A percentile compares a stretch with the other conserved stretches of the same genome.
Conservation (phyloP, 2,329 filamentous ascomycete species). For the Monosporascus sp. region DNA sequence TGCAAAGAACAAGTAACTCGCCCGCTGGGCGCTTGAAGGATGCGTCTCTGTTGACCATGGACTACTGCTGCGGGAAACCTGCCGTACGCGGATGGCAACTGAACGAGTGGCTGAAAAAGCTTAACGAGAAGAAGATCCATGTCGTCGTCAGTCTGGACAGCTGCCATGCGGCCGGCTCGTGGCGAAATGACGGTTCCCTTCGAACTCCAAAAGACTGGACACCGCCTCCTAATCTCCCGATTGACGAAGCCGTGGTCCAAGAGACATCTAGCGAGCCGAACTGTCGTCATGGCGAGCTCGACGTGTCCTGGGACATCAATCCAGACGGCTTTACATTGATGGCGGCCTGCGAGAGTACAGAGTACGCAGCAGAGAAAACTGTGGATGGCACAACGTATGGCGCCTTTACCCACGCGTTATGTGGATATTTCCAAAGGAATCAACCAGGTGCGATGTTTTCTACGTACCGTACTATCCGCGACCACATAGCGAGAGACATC, state of each 20-base stretch:
- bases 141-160: slow-evolving; percentile 1
- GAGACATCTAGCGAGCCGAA: not conserved
- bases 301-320: slow-evolving; percentile 1
- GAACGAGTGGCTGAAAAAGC: not conserved
- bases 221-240: not conserved
- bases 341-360: not conserved
- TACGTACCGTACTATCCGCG: not conserved
- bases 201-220: not conserved
- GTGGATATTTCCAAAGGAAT: not conserved
- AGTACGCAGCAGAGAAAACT: not conserved
- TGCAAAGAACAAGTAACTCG: not conserved
- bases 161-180: slow-evolving; percentile 1
- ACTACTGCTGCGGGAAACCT: not conserved
- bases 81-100: slow-evolving; percentile 1
- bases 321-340: not conserved
- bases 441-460: not conserved
- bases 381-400: not conserved
- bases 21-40: not conserved
- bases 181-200: not conserved
- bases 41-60: not conserved
- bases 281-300: not conserved
- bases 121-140: not conserved
- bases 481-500: not conserved
- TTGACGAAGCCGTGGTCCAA: not conserved
- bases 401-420: not conserved